Base-by-base conservation (phyloP, 257 asterid genomes). In the Prunella vulgaris region DNA sequence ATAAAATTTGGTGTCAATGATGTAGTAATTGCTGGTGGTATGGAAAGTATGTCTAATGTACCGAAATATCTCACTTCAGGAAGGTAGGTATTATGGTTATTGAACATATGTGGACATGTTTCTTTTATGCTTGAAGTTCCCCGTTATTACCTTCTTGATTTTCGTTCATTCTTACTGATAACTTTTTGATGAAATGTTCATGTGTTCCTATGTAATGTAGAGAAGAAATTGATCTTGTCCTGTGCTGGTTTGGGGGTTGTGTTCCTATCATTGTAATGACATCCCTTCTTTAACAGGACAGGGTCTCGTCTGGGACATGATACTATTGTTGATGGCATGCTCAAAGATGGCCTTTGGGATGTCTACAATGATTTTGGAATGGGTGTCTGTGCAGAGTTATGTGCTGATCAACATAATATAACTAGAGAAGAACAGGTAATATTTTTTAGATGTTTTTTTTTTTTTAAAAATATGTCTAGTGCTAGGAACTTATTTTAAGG, bases 281-380 rank as follows among this genome's bases (percentile, higher is more conserved):
- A 3, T 59, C 58, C 57, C 22, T 73, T 73, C 28, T 78, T 77
- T 62, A 61, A 71, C 86, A 90, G 99, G 76, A 76, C 57, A 27
- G 99, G 99, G 10, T 88, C 96, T 53, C 93, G 96, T 18, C 64
- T 93, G 15, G 99, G 99, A 62, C 96, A 93, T 78, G 96, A 90
- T 46, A 71, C 82, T 60, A 77, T 90, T 54, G 68, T 90, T 58
- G 99, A 93, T 78, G 99, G 99, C 75, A 86, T 93, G 97, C 78
- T 89, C 21, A 93, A 93, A 83, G 99, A 93, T 76, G 99, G 99
- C 54, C 90, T 93, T 68, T 93, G 99, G 99, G 99, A 93, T 73
- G 96, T 86, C 40, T 93, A 93, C 83, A 90, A 93, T 76, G 96
- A 93, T 77, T 79, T 88, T 21, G 96, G 94, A 52, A 93, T 93